phyloP scores from a whole-genome alignment of 768 basidiomycete species.

The Flagelloscypha sp. region DNA sequence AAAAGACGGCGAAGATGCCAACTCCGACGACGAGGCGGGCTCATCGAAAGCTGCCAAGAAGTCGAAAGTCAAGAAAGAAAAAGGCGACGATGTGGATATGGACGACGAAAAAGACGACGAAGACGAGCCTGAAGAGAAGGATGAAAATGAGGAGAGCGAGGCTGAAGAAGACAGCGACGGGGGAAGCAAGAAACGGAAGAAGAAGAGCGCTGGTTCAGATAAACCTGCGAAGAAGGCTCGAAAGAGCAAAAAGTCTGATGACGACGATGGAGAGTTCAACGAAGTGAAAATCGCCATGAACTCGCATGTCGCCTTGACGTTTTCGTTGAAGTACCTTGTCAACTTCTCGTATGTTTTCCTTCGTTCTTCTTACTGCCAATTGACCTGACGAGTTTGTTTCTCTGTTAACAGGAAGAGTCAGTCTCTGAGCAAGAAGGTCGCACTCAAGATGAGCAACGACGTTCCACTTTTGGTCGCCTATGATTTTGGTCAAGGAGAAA shows the following conservation, averaged over 20 bases:
- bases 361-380: too few species aligned
- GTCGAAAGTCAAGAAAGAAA: too few species aligned
- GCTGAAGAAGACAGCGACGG: slow-evolving; percentile 47
- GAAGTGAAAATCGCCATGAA: slow-evolving; percentile 81
- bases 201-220: slow-evolving; percentile 28
- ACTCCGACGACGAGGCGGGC: too few species aligned
- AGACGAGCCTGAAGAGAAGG: slow-evolving; percentile 30
- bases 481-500: slow-evolving; percentile 79
- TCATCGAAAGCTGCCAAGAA: too few species aligned
- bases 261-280: slow-evolving; percentile 41
- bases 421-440: slow-evolving; percentile 60
- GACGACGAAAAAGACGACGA: slow-evolving; percentile 36
- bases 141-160: slow-evolving; percentile 39
- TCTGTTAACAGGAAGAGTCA: too few species aligned
- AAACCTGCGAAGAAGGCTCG: slow-evolving; percentile 53
- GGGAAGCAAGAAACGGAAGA: slow-evolving; percentile 65
- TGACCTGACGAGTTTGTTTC: too few species aligned
- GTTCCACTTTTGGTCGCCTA: slow-evolving; percentile 87
- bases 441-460: slow-evolving; percentile 86
- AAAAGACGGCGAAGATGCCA: too few species aligned
- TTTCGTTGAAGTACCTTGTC: slow-evolving; percentile 93
- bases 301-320: slow-evolving; percentile 84
- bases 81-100: slow-evolving; percentile 30
- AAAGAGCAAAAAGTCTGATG: slow-evolving; percentile 42
- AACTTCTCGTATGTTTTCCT: too few species aligned